Evolutionary conservation across 345 rosid species (phyloP).

Genomic region (Eucalyptus viminalis): DNA sequence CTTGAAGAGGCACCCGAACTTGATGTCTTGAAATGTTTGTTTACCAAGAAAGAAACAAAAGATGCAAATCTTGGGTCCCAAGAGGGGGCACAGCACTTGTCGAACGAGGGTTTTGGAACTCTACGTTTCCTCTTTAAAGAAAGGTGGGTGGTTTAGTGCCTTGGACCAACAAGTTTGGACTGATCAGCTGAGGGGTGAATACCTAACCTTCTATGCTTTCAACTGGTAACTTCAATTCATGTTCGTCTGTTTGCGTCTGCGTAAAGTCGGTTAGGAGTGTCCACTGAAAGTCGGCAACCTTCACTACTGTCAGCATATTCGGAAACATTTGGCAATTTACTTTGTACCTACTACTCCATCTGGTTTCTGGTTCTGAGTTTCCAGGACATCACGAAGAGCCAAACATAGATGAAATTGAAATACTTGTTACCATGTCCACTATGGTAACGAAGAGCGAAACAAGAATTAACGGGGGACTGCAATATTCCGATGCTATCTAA

Average conservation of each 20-base stretch:
- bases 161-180: not conserved
- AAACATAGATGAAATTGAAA: not conserved
- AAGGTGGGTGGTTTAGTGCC: not conserved
- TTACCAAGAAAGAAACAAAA: not conserved
- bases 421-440: not conserved
- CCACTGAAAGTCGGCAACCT: not conserved
- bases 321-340: not conserved
- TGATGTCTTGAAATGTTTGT: not conserved
- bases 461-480: not conserved
- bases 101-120: not conserved
- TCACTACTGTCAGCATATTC: not conserved
- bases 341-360: not conserved
- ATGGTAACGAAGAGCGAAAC: no score
- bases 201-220: not conserved
- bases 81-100: not conserved
- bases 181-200: not conserved
- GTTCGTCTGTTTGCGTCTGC: not conserved
- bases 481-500: not conserved
- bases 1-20: not conserved
- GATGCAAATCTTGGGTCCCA: not conserved
- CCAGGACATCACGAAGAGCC: not conserved
- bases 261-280: not conserved
- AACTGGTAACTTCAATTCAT: not conserved
- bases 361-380: not conserved
- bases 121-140: not conserved